Base-by-base conservation (phyloP, 2,329 filamentous ascomycete species). In the Penicillium nordicum region DNA sequence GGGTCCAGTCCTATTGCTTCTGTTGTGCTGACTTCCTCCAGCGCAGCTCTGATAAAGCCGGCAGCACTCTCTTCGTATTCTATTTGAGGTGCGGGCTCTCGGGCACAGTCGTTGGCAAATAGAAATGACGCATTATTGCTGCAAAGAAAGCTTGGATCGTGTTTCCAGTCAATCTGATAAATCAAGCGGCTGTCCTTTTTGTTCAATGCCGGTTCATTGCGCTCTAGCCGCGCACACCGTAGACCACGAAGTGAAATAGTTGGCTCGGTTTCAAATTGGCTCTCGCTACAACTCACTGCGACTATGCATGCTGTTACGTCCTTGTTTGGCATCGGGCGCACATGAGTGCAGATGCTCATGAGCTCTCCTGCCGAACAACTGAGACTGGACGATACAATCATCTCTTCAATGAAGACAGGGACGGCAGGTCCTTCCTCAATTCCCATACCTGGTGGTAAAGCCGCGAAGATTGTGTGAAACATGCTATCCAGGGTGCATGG, bases 401-500 rank as follows among this genome's bases (percentile, higher is more conserved):
- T 58, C 27, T 64, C 47, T 4, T 68, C 58, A 8, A 70, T 59
- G 1, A 41, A 63, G 5, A 68, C 57, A 1, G 68, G 68, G 12
- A 70, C 57, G 2, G 59, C 38, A 4, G 66, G 59, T 1, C 59
- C 59, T 9, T 54, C 46, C 12, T 58, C 52, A 2, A 57, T n/a
- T 1, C 48, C 38, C 18, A 58, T 61, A 1, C 50, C 58, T 9
- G 38, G 42, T 0, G 58, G 48, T 9, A 69, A 29, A 23, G 61
- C 60, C 0, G 61, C 54, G 27, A 72, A 69, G 0, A 67, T 46
- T 0, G 66, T 51, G 27, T 74, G 72, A 29, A 74, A 69, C 9
- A 72, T 55, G 40, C 57, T 66, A 52, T 74, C 72, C 8, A 75
- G 49, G 0, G 62, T 67, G 25, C 66, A 66, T 2, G 72, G 72